These are phyloP conservation scores for Boletus subparvulus DNA, from an alignment of 768 basidiomycete genomes.

Conservation along the genomic window DNA sequence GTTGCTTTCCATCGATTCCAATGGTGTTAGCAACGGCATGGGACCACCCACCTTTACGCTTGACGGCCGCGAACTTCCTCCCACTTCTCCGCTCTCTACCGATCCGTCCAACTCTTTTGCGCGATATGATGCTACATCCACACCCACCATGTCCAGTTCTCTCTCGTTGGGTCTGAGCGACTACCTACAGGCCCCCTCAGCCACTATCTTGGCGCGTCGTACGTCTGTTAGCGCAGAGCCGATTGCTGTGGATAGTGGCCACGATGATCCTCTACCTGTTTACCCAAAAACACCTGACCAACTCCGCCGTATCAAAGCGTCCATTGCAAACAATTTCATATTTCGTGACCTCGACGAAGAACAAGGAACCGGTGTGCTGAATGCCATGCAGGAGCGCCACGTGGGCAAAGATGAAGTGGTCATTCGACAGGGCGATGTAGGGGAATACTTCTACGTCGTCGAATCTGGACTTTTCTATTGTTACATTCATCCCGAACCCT, in stretches of 20 bases:
- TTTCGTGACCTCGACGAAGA: constrained; percentile 97
- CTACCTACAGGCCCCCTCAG: constrained; percentile 69
- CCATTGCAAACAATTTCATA: constrained; percentile 87
- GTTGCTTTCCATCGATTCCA: constrained; percentile 52
- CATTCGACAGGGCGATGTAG: constrained; percentile 94
- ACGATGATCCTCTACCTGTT: constrained; percentile 68
- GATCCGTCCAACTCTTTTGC: constrained; percentile 47
- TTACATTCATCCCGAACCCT: constrained; percentile 69
- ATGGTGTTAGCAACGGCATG: constrained; percentile 22
- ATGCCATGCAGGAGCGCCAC: constrained; percentile 89
- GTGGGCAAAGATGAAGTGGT: constrained; percentile 79
- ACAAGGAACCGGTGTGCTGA: constrained; percentile 88
- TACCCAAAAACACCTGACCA: constrained; percentile 83
- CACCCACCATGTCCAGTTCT: constrained; percentile 45
- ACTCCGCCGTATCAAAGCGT: constrained; percentile 79
- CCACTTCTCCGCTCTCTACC: constrained; percentile 57
- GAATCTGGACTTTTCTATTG: constrained; percentile 85
- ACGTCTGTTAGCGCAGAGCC: constrained; percentile 97
- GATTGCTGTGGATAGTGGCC: constrained; percentile 73
- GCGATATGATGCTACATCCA: constrained; percentile 45
- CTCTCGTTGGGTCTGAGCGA: constrained; percentile 50
- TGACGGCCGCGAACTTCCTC: constrained; percentile 57
- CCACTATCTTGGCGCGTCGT: constrained; percentile 84
- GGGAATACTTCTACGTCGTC: constrained; percentile 97
- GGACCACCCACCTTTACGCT: constrained; percentile 59